Percentiles rank a stretch among this genome's conserved stretches.
Evolutionary conservation across 1,139 yeast genomes (phyloP).

Genomic region (Sugiyamaella sp.): DNA sequence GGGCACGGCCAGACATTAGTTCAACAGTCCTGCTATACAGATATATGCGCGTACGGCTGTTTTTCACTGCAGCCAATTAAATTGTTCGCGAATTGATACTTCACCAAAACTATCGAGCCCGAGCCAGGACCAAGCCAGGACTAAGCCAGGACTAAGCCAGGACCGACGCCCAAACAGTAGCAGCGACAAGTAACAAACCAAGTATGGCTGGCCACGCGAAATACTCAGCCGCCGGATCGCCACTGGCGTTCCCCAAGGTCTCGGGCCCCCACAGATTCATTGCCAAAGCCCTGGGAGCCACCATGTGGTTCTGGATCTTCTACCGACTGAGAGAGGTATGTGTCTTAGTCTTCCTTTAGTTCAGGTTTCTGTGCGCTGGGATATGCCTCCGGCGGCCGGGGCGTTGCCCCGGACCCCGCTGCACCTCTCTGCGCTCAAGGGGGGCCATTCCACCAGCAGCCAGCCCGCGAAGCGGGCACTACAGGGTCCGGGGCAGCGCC

Average conservation of each 20-base stretch:
- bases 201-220: slow-evolving; percentile 37
- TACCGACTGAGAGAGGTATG: slow-evolving; percentile 71
- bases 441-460: too few species aligned
- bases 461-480: too few species aligned
- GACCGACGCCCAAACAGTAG: not conserved
- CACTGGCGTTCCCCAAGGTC: slow-evolving; percentile 43
- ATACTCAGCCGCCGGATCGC: slow-evolving; percentile 41
- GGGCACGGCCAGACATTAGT: not conserved
- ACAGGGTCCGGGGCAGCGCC: too few species aligned
- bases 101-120: not conserved
- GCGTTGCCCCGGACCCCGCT: too few species aligned
- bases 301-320: slow-evolving; percentile 87
- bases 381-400: too few species aligned
- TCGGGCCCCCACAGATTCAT: slow-evolving; percentile 54
- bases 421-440: too few species aligned
- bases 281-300: slow-evolving; percentile 70
- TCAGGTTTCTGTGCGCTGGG: too few species aligned
- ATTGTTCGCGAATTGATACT: slow-evolving; percentile 9
- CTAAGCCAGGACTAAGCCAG: not conserved
- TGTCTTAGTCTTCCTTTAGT: too few species aligned
- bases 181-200: not conserved
- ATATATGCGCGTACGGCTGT: slow-evolving; percentile 45
- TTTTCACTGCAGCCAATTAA: slow-evolving; percentile 39
- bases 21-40: slow-evolving; percentile 40
- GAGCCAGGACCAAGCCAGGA: not conserved